phyloP scores from a whole-genome alignment of 2,329 filamentous ascomycete species.

The Pezicula neosporulosa region DNA sequence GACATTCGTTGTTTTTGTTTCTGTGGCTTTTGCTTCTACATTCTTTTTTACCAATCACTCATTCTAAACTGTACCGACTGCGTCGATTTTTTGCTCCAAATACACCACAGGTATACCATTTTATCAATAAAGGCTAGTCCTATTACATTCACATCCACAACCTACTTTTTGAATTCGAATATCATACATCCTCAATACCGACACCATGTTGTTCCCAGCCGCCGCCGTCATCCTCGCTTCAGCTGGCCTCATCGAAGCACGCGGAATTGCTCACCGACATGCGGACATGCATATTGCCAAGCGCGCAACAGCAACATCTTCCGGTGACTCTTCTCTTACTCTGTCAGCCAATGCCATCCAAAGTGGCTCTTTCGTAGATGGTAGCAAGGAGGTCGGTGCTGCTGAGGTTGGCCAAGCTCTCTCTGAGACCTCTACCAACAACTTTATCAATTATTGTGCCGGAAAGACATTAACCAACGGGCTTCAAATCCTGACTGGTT shows the following conservation, averaged over 20 bases:
- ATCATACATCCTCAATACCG: constrained; percentile 2
- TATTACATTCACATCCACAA: constrained; percentile 5
- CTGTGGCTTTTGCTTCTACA: constrained; percentile 7
- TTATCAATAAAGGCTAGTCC: constrained; percentile 15
- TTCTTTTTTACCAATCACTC: constrained; percentile 15
- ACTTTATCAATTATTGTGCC: constrained; percentile 30
- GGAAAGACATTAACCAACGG: constrained; percentile 54
- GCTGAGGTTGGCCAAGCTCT: constrained; percentile 20
- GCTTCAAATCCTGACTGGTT: constrained; percentile 52
- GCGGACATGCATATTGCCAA: constrained; percentile 7
- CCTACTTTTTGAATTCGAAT: constrained; percentile 3
- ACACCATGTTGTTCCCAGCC: constrained; percentile 21
- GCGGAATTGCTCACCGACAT: constrained; percentile 12
- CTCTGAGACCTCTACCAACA: constrained; percentile 25
- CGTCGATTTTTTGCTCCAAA: constrained; percentile 17
- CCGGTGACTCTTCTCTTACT: constrained; percentile 3
- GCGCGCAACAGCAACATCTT: background rate
- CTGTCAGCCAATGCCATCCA: constrained; percentile 22
- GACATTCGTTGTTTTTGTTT: constrained; percentile 14
- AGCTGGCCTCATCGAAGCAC: constrained; percentile 16
- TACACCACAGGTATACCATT: constrained; percentile 9
- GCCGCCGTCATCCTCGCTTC: constrained; percentile 19
- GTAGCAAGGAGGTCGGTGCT: constrained; percentile 18
- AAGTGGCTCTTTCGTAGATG: constrained; percentile 24
- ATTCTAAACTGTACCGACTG: constrained; percentile 13